Percentiles rank a stretch among this genome's conserved stretches.
These are phyloP conservation scores for Xylaria sp. DNA, from an alignment of 2,329 filamentous ascomycete species.

Conservation along the genomic window DNA sequence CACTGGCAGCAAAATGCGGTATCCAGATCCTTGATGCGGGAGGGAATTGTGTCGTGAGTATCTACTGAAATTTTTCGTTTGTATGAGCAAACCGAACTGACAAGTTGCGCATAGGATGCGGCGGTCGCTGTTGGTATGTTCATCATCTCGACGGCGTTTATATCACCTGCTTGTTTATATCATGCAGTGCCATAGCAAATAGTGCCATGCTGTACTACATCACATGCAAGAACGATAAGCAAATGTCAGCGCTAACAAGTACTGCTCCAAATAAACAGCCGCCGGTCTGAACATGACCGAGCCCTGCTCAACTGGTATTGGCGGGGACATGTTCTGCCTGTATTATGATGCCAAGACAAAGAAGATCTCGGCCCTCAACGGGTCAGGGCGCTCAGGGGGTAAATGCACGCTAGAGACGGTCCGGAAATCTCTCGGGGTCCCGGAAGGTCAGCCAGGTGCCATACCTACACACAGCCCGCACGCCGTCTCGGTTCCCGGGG, in stretches of 20 bases:
- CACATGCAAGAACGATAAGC: background rate
- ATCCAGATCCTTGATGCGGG: conserved; percentile 85
- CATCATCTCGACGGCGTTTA: background rate
- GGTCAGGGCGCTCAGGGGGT: conserved; percentile 83
- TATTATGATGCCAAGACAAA: conserved; percentile 87
- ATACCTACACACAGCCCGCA: conserved; percentile 83
- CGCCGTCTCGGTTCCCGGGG: conserved; percentile 87
- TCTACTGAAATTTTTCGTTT: background rate
- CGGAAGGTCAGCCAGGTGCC: conserved; percentile 60
- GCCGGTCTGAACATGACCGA: conserved; percentile 94
- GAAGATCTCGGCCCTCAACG: conserved; percentile 87
- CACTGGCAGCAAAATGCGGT: conserved; percentile 87
- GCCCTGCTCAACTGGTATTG: conserved; percentile 91
- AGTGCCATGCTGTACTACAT: background rate
- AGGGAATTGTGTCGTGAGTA: conserved; percentile 88
- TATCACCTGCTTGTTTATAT: background rate
- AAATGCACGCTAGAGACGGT: conserved; percentile 76
- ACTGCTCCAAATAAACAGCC: conserved; percentile 62
- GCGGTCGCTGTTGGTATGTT: conserved; percentile 85
- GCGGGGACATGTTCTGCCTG: conserved; percentile 96
- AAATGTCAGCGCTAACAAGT: conserved; percentile 16
- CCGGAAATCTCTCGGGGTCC: conserved; percentile 73
- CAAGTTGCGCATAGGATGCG: conserved; percentile 74
- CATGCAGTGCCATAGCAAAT: background rate
- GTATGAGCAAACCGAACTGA: background rate